Percentiles rank a stretch among this genome's conserved stretches.
phyloP scores from a whole-genome alignment of 2,329 filamentous ascomycete species.

The Talaromyces amestolkiae region DNA sequence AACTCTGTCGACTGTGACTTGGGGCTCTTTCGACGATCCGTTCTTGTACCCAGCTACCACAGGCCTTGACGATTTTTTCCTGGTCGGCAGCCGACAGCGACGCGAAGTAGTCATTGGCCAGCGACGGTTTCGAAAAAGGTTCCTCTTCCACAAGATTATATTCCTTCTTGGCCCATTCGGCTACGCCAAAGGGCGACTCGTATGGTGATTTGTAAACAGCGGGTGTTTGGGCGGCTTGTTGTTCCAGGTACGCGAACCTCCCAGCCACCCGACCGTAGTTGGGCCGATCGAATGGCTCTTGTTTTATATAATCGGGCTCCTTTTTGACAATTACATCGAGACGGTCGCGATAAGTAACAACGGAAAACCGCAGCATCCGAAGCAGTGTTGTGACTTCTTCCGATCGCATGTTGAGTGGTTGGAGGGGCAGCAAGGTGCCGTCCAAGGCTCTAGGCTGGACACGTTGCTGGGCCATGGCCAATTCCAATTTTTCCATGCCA shows the following conservation, averaged over 20 bases:
- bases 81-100: conserved; percentile 40
- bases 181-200: conserved; percentile 43
- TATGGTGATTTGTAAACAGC: conserved; percentile 45
- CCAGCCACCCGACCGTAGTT: conserved; percentile 36
- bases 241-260: conserved; percentile 41
- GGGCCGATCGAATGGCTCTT: conserved; percentile 31
- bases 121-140: conserved; percentile 36
- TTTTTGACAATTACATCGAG: conserved; percentile 41
- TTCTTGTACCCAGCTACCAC: conserved; percentile 40
- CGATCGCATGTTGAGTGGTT: conserved; percentile 44
- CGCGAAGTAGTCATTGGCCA: conserved; percentile 44
- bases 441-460: conserved; percentile 41
- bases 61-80: conserved; percentile 45
- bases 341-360: conserved; percentile 40
- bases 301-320: conserved; percentile 35
- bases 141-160: conserved; percentile 36
- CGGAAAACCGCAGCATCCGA: conserved; percentile 45
- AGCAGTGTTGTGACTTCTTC: conserved; percentile 44
- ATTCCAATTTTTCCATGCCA: conserved; percentile 43
- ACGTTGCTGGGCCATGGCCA: conserved; percentile 45
- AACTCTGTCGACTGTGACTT: conserved; percentile 38
- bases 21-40: conserved; percentile 38
- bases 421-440: conserved; percentile 38
- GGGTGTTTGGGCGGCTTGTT: conserved; percentile 37
- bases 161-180: conserved; percentile 41